Conservation (phyloP, 2,329 filamentous ascomycete species). For the Diaporthe eres region DNA sequence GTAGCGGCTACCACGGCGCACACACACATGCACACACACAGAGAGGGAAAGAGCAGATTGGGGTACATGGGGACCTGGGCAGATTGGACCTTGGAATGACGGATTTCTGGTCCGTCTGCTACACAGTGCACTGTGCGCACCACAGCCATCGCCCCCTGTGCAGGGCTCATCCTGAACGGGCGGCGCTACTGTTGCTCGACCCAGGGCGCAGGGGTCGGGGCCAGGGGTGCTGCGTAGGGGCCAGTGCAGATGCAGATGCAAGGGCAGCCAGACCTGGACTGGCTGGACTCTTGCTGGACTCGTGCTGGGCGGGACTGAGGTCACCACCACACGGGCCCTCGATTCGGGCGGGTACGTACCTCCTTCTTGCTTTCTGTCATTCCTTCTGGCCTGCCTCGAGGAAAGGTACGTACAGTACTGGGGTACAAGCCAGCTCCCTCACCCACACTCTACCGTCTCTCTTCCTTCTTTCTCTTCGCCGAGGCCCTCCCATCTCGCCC, state of each 20-base stretch:
- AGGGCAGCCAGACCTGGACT: conserved; percentile 32
- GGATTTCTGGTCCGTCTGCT: conserved; percentile 32
- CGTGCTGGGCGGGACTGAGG: conserved; percentile 6
- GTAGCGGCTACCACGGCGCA: conserved; percentile 4
- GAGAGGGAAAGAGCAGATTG: background rate
- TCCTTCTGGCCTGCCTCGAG: background rate
- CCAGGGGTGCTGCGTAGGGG: conserved; percentile 19
- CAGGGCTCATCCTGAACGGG: conserved; percentile 25
- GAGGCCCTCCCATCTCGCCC: background rate
- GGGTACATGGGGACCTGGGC: conserved; percentile 14
- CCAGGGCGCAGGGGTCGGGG: conserved; percentile 29
- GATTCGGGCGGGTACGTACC: conserved; percentile 18
- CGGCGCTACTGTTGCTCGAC: conserved; percentile 28
- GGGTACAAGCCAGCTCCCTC: conserved; percentile 5
- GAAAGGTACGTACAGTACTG: no score
- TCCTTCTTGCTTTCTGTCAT: background rate
- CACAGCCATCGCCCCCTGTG: conserved; percentile 11
- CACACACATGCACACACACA: background rate
- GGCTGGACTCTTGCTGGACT: background rate
- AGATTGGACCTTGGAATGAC: conserved; percentile 31
- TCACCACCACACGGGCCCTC: conserved; percentile 27
- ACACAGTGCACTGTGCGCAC: conserved; percentile 31
- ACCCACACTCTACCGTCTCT: background rate
- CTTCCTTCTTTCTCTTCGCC: background rate
- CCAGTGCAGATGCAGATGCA: conserved; percentile 29